These are phyloP conservation scores for Cystobasidium ongulense DNA, from an alignment of 768 basidiomycete genomes.

Conservation along the genomic window DNA sequence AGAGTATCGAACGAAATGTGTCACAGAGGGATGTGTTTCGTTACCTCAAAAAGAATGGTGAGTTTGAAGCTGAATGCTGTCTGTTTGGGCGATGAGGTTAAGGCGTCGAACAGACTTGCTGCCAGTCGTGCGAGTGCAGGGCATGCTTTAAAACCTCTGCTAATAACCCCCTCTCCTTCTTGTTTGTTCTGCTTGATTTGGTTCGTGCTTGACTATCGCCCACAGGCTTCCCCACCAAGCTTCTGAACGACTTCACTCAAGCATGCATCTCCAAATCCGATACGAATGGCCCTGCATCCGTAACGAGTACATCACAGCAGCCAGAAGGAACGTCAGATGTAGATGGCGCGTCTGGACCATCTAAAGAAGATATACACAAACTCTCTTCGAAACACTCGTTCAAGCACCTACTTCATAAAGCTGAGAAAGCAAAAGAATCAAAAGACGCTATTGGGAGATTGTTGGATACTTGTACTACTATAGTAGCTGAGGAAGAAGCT, in stretches of 20 bases:
- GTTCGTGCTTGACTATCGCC: neutral
- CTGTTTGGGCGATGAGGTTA: neutral
- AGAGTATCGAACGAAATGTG: neutral
- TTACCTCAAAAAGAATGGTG: neutral
- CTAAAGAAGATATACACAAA: neutral
- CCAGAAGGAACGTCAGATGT: neutral
- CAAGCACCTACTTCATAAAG: neutral
- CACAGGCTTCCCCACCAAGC: neutral
- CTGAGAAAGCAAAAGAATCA: constrained; percentile 1
- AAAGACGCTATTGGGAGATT: neutral
- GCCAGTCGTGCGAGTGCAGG: too few species aligned
- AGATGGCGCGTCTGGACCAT: neutral
- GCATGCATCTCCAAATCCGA: neutral
- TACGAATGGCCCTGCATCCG: neutral
- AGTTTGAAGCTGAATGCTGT: neutral
- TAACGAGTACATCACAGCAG: neutral
- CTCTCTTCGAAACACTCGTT: neutral
- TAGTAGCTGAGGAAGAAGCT: neutral
- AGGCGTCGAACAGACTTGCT: too few species aligned
- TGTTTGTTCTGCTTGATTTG: neutral
- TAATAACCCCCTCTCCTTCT: neutral
- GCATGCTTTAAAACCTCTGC: too few species aligned
- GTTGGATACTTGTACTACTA: constrained; percentile 1
- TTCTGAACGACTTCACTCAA: neutral
- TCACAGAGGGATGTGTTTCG: neutral